Percentiles rank a stretch among this genome's conserved stretches.
These are phyloP conservation scores for Lanmaoa pseudosensibilis DNA, from an alignment of 768 basidiomycete genomes.

Conservation along the genomic window DNA sequence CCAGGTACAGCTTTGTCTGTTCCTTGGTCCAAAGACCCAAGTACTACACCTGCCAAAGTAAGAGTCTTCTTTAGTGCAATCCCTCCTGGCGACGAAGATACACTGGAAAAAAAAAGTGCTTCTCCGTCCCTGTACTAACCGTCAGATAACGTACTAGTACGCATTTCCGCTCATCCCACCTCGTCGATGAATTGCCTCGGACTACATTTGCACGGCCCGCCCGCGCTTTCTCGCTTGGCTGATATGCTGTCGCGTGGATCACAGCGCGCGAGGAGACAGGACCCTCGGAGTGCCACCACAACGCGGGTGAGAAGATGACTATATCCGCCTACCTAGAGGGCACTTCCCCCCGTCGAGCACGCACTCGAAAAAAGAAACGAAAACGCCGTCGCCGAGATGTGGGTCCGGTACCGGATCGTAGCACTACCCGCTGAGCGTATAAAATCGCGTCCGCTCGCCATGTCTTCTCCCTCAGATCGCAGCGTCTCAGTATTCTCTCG, in stretches of 20 bases:
- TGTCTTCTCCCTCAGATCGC: neutral
- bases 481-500: neutral
- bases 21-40: neutral
- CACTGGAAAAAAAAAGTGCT: neutral
- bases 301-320: constrained; percentile 6
- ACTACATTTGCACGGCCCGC: neutral
- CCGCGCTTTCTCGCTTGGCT: constrained; percentile 6
- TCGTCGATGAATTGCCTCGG: neutral
- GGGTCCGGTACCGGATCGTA: constrained; percentile 3
- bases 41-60: constrained; percentile 19
- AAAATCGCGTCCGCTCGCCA: constrained; percentile 1
- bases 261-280: neutral
- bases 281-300: neutral
- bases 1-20: neutral
- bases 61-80: constrained; percentile 9
- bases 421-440: constrained; percentile 11
- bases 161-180: constrained; percentile 9
- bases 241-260: constrained; percentile 6
- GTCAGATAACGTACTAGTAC: constrained; percentile 17
- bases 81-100: constrained; percentile 8
- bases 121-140: constrained; percentile 14
- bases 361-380: constrained; percentile 12
- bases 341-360: neutral
- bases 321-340: constrained; percentile 8
- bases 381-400: constrained; percentile 15